Conservation (phyloP, 2,329 filamentous ascomycete genomes). For the Cladosporium phlei region DNA sequence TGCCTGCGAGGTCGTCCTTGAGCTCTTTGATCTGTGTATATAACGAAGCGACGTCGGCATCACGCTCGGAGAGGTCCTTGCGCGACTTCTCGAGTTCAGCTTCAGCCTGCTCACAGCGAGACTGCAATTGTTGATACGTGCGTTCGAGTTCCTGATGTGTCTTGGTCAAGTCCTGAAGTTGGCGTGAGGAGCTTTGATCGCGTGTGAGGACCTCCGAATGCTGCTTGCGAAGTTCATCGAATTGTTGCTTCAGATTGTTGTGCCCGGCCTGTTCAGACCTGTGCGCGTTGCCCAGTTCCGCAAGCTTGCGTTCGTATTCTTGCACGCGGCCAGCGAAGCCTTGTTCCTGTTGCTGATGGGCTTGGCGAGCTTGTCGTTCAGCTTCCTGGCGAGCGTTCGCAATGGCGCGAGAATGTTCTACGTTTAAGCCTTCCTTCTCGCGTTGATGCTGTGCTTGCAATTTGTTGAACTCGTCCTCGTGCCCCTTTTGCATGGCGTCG, state of each 20-base stretch:
- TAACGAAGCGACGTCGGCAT: constrained; percentile 29
- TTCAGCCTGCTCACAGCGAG: constrained; percentile 17
- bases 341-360: constrained; percentile 21
- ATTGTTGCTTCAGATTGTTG: constrained; percentile 28
- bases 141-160: constrained; percentile 16
- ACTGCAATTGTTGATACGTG: constrained; percentile 16
- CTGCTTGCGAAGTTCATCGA: constrained; percentile 21
- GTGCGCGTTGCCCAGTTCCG: constrained; percentile 29
- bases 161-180: constrained; percentile 23
- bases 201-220: constrained; percentile 5
- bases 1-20: constrained; percentile 24
- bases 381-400: constrained; percentile 24
- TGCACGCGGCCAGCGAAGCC: constrained; percentile 18
- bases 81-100: constrained; percentile 21
- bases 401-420: constrained; percentile 33
- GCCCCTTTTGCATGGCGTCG: constrained; percentile 64
- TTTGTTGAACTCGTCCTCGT: constrained; percentile 51
- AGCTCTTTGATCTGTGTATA: constrained; percentile 23
- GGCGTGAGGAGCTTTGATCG: constrained; percentile 14
- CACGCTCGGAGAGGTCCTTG: constrained; percentile 38
- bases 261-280: constrained; percentile 27
- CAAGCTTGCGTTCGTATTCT: constrained; percentile 25
- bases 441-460: constrained; percentile 46
- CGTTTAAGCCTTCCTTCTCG: constrained; percentile 23
- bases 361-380: constrained; percentile 21